Evolutionary conservation across 305 asterid species (phyloP).

Genomic region (Fraxinus angustifolia): DNA sequence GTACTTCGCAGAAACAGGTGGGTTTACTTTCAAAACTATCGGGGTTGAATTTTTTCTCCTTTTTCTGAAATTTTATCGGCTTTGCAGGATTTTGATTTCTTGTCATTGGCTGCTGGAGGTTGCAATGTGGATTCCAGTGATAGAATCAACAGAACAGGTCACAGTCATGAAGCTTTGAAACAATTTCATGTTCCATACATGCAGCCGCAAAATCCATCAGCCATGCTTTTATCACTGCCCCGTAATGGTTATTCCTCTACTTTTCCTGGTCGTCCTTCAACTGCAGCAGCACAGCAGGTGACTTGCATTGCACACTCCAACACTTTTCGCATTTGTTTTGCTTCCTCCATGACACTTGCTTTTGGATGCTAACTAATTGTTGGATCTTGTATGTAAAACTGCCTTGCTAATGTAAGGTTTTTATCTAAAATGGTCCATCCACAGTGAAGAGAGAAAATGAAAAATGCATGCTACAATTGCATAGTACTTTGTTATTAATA

Average conservation of each 20-base stretch:
- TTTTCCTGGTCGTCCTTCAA: conserved; percentile 33
- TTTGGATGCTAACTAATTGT: not conserved
- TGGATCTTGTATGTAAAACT: not conserved
- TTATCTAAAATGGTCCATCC: not conserved
- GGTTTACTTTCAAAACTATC: conserved; percentile 19
- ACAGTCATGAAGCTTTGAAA: conserved; percentile 17
- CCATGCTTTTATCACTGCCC: conserved; percentile 32
- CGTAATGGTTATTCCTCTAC: conserved; percentile 40
- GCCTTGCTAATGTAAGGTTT: not conserved
- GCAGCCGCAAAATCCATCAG: conserved; percentile 38
- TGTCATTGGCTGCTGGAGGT: conserved; percentile 40
- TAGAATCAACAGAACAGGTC: conserved; percentile 26
- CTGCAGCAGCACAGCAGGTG: conserved; percentile 53
- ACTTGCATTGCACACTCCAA: not conserved
- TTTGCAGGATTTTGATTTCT: conserved; percentile 43
- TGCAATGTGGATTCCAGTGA: conserved; percentile 24
- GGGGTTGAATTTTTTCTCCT: not conserved
- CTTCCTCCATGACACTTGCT: not conserved
- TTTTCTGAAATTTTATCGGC: not conserved
- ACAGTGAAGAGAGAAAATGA: not conserved
- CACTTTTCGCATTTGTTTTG: not conserved
- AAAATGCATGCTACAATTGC: not conserved
- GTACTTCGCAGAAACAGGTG: conserved; percentile 43
- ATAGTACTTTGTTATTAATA: not conserved
- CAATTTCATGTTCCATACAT: conserved; percentile 27